phyloP scores from a whole-genome alignment of 306 rosid species.

The Prunus dulcis region DNA sequence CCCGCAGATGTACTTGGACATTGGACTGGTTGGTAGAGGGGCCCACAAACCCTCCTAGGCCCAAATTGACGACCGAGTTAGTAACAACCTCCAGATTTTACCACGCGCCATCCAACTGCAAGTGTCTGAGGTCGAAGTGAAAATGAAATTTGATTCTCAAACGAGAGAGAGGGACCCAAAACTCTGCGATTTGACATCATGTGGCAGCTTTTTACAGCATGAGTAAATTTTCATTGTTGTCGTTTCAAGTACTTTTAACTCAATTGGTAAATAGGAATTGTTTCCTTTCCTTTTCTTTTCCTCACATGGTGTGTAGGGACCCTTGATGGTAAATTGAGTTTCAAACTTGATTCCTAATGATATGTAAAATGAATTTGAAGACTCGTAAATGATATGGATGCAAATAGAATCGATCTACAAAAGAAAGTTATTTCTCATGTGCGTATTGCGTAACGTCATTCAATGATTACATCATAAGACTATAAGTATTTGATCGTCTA shows the following conservation, averaged over 20 bases:
- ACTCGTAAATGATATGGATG: background rate
- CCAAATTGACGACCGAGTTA: background rate
- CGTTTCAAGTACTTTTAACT: background rate
- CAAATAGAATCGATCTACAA: background rate
- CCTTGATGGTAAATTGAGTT: background rate
- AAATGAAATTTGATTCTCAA: background rate
- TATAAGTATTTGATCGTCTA: background rate
- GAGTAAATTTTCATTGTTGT: background rate
- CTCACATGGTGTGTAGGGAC: slow-evolving; percentile 2
- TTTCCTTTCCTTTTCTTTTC: background rate
- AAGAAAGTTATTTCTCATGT: no score
- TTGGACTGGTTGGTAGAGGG: background rate
- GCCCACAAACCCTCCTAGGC: background rate
- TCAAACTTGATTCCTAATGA: background rate
- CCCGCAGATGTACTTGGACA: slow-evolving; percentile 27
- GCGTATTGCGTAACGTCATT: no score
- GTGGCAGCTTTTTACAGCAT: background rate
- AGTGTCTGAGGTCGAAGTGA: background rate
- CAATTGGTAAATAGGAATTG: background rate
- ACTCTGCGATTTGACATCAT: background rate
- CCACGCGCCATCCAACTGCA: slow-evolving; percentile 18
- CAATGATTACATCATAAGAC: no score
- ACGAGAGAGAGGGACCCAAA: background rate
- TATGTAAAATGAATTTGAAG: background rate
- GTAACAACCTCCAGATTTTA: no score